phyloP scores from a whole-genome alignment of 1,284 basidiomycete species.

The Ceratobasidium sp. region DNA sequence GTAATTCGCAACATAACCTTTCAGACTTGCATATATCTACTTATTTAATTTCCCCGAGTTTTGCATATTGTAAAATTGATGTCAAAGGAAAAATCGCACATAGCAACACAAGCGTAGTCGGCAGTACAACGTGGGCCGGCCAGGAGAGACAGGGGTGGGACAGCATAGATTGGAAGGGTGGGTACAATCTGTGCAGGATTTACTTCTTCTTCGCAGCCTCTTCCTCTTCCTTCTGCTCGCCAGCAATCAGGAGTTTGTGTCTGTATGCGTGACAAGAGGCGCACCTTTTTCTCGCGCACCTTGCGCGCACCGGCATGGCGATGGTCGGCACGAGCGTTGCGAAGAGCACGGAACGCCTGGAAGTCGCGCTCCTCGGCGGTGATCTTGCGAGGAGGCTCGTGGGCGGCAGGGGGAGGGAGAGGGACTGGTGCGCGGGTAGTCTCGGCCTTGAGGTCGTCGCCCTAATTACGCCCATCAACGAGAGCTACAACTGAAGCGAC shows the following conservation, averaged over 20 bases:
- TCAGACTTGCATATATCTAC: no score
- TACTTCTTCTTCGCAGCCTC: conserved; percentile 94
- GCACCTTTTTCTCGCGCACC: conserved; percentile 78
- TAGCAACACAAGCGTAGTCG: conserved; percentile 45
- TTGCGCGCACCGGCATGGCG: conserved; percentile 91
- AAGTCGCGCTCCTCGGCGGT: conserved; percentile 91
- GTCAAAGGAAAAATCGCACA: conserved; percentile 42
- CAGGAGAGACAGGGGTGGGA: not conserved
- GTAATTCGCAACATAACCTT: not conserved
- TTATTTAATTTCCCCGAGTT: not conserved
- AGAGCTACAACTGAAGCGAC: conserved; percentile 33
- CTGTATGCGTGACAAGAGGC: conserved; percentile 50
- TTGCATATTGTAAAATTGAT: conserved; percentile 46
- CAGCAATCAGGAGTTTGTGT: conserved; percentile 20
- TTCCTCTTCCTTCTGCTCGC: conserved; percentile 84
- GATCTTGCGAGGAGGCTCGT: conserved; percentile 93
- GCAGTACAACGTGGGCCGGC: conserved; percentile 22
- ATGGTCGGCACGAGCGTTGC: conserved; percentile 83
- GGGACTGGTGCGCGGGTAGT: conserved; percentile 80
- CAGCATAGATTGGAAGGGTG: conserved; percentile 21
- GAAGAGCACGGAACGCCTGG: conserved; percentile 90
- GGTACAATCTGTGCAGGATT: conserved; percentile 51
- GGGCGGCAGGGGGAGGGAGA: conserved; percentile 72
- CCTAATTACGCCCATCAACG: conserved; percentile 60
- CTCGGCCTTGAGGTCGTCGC: conserved; percentile 84